phyloP scores from a whole-genome alignment of 2,329 filamentous ascomycete genomes.

The Fusarium sp. region DNA sequence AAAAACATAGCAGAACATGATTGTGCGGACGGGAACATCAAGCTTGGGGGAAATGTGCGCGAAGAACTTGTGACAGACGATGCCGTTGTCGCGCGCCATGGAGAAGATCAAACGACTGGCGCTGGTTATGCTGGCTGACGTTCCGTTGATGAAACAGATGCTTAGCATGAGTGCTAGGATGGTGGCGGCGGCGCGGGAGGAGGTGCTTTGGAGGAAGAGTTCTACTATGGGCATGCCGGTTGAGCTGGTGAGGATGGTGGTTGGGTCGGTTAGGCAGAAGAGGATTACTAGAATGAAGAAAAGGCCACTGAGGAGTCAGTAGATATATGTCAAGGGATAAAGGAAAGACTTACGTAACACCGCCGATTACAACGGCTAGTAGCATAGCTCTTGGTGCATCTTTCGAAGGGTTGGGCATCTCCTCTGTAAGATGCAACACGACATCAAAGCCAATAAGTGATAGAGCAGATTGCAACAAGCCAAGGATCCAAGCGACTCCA shows the following conservation, averaged over 20 bases:
- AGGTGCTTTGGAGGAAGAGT: conserved; percentile 57
- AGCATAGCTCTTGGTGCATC: conserved; percentile 58
- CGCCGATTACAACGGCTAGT: conserved; percentile 56
- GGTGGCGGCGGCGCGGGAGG: conserved; percentile 53
- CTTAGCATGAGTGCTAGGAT: conserved; percentile 54
- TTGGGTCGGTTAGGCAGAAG: conserved; percentile 55
- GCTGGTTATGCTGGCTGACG: conserved; percentile 53
- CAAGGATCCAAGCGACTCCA: conserved; percentile 61
- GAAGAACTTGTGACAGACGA: conserved; percentile 26
- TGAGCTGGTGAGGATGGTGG: conserved; percentile 50
- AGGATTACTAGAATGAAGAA: conserved; percentile 56
- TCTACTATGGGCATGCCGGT: conserved; percentile 61
- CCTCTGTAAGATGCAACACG: conserved; percentile 59
- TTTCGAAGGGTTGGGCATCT: conserved; percentile 56
- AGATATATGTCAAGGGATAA: accelerated
- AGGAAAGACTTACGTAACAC: conserved; percentile 52
- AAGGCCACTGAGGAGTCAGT: conserved; percentile 44
- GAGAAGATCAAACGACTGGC: conserved; percentile 57
- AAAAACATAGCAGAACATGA: conserved; percentile 27
- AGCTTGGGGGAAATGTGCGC: conserved; percentile 23
- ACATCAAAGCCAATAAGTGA: conserved; percentile 58
- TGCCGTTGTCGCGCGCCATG: conserved; percentile 39
- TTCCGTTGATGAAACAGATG: conserved; percentile 60
- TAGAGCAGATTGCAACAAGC: conserved; percentile 55
- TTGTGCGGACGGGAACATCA: conserved; percentile 25